Evolutionary conservation across 805 yeast species (phyloP), one percentile per base, ranked within the genome.

Genomic region (Yarrowia hollandica): DNA sequence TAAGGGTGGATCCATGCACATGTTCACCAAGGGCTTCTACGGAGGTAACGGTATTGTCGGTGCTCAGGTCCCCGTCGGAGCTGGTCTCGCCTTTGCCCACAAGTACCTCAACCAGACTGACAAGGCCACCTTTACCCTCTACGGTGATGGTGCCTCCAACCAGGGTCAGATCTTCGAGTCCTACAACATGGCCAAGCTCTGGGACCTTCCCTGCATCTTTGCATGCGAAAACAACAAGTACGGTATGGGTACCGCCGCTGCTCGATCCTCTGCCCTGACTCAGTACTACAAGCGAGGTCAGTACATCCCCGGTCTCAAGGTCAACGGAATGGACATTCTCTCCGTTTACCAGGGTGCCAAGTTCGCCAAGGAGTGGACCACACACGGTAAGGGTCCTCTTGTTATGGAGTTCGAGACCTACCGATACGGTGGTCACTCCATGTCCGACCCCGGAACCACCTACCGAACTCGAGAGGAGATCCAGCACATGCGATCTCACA

Each of bases 21-120:
- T 94, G 91, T 94, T 85, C 74, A 88, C 96, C 50, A 85, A 86
- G 46, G 95, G 95, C 63, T 94, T 94, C 81, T 94, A 86, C 76
- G 99, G 99, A 74, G 99, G 99, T 77, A 94, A 94, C 78, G 99
- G 99, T 80, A 94, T 94, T 74, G 99, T 94, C 60, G 99, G 99
- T 74, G 99, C 98, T 58, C 99, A 94, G 79, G 97, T 94, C 60
- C 96, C 99, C 64, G 82, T 94, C 68, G 99, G 99, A 73, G 90
- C 97, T 60, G 99, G 99, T 69, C 80, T 94, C 66, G 96, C 97
- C n/a, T 94, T 91, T 77, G 96, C 98, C 65, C 98, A 94, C 79
- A 90, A 90, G 78, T 94, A 94, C 80, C 83, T 82, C 73, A 83
- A 84, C 71, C 90, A 90, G 70, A 79, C 77, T 63, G 69, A 72